Evolutionary conservation across 192 early-diverging fungal genomes (phyloP).

Genomic region (Umbelopsis sp.): DNA sequence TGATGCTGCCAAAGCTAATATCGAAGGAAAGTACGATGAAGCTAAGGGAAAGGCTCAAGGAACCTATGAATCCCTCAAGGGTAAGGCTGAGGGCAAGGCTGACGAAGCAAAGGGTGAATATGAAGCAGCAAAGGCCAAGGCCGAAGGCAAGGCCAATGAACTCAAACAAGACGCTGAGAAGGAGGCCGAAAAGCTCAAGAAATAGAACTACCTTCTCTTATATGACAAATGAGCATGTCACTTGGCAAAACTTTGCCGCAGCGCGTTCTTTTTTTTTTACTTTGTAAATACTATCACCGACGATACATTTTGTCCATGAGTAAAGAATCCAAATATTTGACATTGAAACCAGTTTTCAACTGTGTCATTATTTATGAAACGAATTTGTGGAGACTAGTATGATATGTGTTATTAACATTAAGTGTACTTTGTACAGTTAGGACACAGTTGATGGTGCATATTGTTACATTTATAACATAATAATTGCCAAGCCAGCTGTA

Average conservation of each 20-base stretch:
- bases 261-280: background rate
- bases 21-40: background rate
- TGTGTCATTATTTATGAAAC: background rate
- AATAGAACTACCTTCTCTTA: background rate
- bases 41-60: background rate
- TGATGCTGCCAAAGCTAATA: background rate
- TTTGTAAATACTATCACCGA: slow-evolving; percentile 7
- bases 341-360: background rate
- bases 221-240: background rate
- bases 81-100: background rate
- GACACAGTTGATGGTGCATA: background rate
- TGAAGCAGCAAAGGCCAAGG: background rate
- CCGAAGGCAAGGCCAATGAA: background rate
- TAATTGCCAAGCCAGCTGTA: background rate
- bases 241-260: background rate
- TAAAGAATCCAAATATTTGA: background rate
- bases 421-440: background rate
- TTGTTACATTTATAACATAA: background rate
- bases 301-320: background rate
- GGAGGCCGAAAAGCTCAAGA: slow-evolving; percentile 11
- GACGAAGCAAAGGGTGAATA: background rate
- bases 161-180: background rate
- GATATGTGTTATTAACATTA: background rate
- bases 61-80: background rate
- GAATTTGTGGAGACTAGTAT: too few relatives aligned